Percentiles rank a stretch among this genome's conserved stretches.
These are phyloP conservation scores for Setomelanomma holmii DNA, from an alignment of 2,329 filamentous ascomycete genomes.

Conservation along the genomic window DNA sequence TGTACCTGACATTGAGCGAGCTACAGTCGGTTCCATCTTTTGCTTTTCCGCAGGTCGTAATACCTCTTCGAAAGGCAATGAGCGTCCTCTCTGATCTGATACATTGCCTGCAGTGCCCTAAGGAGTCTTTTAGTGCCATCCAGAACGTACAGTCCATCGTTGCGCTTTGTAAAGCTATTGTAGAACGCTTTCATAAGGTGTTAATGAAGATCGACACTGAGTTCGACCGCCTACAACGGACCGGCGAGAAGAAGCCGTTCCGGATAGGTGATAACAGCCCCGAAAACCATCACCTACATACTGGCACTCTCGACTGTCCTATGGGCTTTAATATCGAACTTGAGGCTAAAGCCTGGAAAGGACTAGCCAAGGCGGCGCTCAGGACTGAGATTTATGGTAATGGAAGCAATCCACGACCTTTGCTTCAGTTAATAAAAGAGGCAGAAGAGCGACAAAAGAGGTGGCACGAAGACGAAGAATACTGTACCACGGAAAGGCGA, in stretches of 20 bases:
- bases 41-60: slow-evolving; percentile 53
- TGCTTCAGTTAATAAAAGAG: slow-evolving; percentile 47
- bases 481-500: slow-evolving; percentile 24
- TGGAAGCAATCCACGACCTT: slow-evolving; percentile 31
- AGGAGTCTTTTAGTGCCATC: slow-evolving; percentile 50
- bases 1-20: slow-evolving; percentile 53
- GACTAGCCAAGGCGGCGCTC: slow-evolving; percentile 54
- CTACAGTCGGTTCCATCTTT: slow-evolving; percentile 49
- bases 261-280: slow-evolving; percentile 53
- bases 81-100: slow-evolving; percentile 49
- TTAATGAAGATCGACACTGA: slow-evolving; percentile 52
- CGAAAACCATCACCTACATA: slow-evolving; percentile 51
- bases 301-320: slow-evolving; percentile 51
- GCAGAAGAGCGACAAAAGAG: slow-evolving; percentile 52
- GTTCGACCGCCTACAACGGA: slow-evolving; percentile 37
- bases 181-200: slow-evolving; percentile 51
- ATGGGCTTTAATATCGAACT: slow-evolving; percentile 56
- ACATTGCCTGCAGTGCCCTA: slow-evolving; percentile 52
- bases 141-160: slow-evolving; percentile 55
- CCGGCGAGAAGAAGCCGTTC: slow-evolving; percentile 50
- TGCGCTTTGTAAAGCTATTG: slow-evolving; percentile 52
- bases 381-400: slow-evolving; percentile 53
- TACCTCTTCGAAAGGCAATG: slow-evolving; percentile 52
- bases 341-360: slow-evolving; percentile 52
- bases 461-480: slow-evolving; percentile 47